Conservation (phyloP, 2,329 filamentous ascomycete genomes). For the Fusarium mangiferae region DNA sequence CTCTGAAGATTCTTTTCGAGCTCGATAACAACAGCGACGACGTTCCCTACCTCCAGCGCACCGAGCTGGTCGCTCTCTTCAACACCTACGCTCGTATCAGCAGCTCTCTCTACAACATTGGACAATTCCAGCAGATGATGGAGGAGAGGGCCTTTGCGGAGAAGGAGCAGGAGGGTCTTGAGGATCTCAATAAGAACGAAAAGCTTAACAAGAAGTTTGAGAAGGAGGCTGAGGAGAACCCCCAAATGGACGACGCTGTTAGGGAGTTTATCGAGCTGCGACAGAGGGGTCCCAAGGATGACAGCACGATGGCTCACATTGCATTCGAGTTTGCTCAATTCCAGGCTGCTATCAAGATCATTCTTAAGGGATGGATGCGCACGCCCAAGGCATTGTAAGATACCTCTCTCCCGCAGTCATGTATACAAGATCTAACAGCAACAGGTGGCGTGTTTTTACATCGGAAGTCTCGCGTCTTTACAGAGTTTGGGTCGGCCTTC, state of each 20-base stretch:
- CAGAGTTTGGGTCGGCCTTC: constrained; percentile 64
- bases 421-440: not conserved
- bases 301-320: constrained; percentile 65
- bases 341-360: constrained; percentile 69
- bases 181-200: constrained; percentile 50
- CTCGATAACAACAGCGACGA: constrained; percentile 76
- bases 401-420: not conserved
- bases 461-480: constrained; percentile 59
- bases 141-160: constrained; percentile 47
- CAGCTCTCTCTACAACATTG: constrained; percentile 79
- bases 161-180: constrained; percentile 39
- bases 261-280: constrained; percentile 45
- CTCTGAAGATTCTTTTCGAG: constrained; percentile 95
- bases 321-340: constrained; percentile 72
- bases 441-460: constrained; percentile 56
- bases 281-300: constrained; percentile 47
- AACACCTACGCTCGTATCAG: constrained; percentile 93
- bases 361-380: constrained; percentile 75
- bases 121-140: constrained; percentile 73
- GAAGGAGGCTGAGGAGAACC: constrained; percentile 46
- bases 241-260: constrained; percentile 53
- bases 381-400: constrained; percentile 77
- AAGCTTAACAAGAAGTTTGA: constrained; percentile 39
- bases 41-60: constrained; percentile 80
- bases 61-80: constrained; percentile 92